Base-by-base conservation (phyloP, 1,284 basidiomycete genomes). In the Cronartium ribicola region DNA sequence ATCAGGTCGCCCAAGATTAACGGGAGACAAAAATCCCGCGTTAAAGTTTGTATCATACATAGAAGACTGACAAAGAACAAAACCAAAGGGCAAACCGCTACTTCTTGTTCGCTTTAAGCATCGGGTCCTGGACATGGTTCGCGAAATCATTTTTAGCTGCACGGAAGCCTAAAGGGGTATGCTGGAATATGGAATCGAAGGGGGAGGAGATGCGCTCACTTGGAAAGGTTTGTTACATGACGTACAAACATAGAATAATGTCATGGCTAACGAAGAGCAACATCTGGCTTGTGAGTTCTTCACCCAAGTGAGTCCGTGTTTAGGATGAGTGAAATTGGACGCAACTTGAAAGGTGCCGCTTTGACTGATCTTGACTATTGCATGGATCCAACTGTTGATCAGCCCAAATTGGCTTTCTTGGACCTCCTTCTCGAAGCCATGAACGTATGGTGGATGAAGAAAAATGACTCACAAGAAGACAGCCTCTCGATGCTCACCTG, bases 401-500 rank as follows among this genome's bases (percentile, higher is more conserved):
- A 61, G 48, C 5, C 17, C 29, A 29, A 29, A 29, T 29, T 29
- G 29, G 29, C 29, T 29, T 29, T 29, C 29, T 29, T 29, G 29
- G 29, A 29, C 29, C 48, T 14, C 48, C 17, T 51, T 10, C 37
- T 62, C 5, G 6, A 10, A 20, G 37, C 17, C n/a, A 62, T 7
- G 29, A 20, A 5, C 5, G 39, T n/a, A 29, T 14, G 37, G 62
- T 22, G 7, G 11, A 14, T 20, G 36, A 37, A 13, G 62, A 43
- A 13, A 29, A 60, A 20, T 22, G 4, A 62, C 68, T 70, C 11
- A 70, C 68, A 72, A 72, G 57, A 72, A 72, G n/a, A 72, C 69
- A 7, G 69, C 69, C 44, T 72, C 69, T n/a, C 69, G 69, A 66
- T 72, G 69, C 59, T 72, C 69, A 48, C 68, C 68, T 70, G 61